Evolutionary conservation across 192 early-diverging fungal species (phyloP).

Genomic region (Coemansia guatemalensis): DNA sequence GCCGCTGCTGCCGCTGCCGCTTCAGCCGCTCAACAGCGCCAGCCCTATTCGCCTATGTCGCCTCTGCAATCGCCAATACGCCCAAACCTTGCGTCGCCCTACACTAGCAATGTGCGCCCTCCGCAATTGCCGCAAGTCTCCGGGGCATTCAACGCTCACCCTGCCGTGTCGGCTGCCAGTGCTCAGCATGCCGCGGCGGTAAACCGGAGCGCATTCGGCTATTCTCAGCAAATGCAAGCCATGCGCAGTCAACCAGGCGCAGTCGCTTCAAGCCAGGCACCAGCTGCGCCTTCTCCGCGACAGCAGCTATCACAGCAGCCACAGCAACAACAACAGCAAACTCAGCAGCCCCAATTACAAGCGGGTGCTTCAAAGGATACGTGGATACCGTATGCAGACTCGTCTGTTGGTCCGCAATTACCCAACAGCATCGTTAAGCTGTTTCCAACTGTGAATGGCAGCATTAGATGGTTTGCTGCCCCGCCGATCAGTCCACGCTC

Average conservation of each 20-base stretch:
- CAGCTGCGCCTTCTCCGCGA: neutral
- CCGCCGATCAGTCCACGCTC: constrained; percentile 16
- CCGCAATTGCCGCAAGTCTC: constrained; percentile 4
- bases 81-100: neutral
- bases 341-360: constrained; percentile 15
- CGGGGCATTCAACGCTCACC: neutral
- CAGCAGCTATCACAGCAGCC: neutral
- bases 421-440: constrained; percentile 29
- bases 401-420: constrained; percentile 21
- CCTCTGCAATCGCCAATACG: no score
- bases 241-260: neutral
- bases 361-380: neutral
- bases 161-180: constrained; percentile 5
- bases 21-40: neutral
- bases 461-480: constrained; percentile 45
- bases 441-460: constrained; percentile 37
- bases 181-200: constrained; percentile 3
- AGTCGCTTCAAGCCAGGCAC: neutral
- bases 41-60: neutral
- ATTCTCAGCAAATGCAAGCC: neutral
- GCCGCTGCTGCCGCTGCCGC: constrained; percentile 24
- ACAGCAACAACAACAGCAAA: constrained; percentile 22
- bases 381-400: constrained; percentile 23
- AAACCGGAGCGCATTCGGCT: no score
- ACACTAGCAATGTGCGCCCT: constrained; percentile 13